Percentiles rank a stretch among this genome's conserved stretches.
Conservation (phyloP, 495 filamentous ascomycete species). For the Entonaema liquescens region DNA sequence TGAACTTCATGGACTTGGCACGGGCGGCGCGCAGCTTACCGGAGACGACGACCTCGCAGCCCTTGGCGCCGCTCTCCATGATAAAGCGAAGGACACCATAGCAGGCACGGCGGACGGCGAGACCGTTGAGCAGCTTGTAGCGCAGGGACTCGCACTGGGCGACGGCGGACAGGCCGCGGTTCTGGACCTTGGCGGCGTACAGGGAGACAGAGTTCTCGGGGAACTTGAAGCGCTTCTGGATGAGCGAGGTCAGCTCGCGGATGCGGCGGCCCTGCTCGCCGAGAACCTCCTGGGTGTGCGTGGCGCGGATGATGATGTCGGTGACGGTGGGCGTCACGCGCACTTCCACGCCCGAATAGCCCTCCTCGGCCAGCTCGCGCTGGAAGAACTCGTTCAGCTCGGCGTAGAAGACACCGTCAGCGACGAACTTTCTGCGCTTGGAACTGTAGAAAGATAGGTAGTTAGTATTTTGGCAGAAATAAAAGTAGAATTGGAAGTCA, state of each 20-base stretch:
- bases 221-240: constrained; percentile 99
- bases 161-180: constrained; percentile 98
- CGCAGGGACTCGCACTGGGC: constrained; percentile 99
- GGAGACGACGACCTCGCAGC: constrained; percentile 98
- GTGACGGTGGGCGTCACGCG: constrained; percentile 99
- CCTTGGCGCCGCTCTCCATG: constrained; percentile 99
- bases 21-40: constrained; percentile 98
- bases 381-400: constrained; percentile 99
- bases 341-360: constrained; percentile 99
- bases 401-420: constrained; percentile 99
- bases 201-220: constrained; percentile 99
- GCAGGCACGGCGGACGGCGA: constrained; percentile 96
- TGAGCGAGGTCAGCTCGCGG: constrained; percentile 98
- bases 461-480: constrained; percentile 24
- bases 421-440: constrained; percentile 99
- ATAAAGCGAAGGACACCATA: constrained; percentile 99
- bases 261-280: constrained; percentile 99
- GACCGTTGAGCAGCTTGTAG: constrained; percentile 99
- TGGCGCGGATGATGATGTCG: constrained; percentile 99
- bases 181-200: constrained; percentile 99
- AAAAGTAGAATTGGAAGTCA: constrained; percentile 3
- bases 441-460: constrained; percentile 63
- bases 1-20: constrained; percentile 99
- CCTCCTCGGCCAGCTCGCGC: constrained; percentile 99
- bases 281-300: constrained; percentile 99